Evolutionary conservation across 73 alveolate genomes (phyloP), one percentile per base, ranked within the genome.

Genomic region (Halteria grandinella): DNA sequence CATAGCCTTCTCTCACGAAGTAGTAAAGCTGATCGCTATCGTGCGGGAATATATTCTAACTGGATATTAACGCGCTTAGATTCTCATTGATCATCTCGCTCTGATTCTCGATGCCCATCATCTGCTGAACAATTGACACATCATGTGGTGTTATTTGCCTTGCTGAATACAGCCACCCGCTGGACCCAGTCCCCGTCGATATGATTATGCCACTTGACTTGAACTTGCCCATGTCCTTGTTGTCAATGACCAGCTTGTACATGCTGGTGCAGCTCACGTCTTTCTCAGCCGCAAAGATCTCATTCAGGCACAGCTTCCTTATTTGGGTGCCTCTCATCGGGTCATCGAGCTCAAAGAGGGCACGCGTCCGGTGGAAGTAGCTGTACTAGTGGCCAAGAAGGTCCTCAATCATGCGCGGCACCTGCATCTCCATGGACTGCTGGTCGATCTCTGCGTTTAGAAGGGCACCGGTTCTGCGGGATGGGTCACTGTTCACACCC

Each of bases 141-240:
- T 66, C 66, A 15, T 25, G 36, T 8, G 17, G 3, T 24, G 80
- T 44, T 10, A 66, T 28, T 66, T 44, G 15, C 7, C 66, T 32
- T 1, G 91, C 79, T 23, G 91, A 80, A 20, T 33, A 18, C 17
- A 80, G 80, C 85, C 82, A 53, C 0, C 91, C 91, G 7, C 75
- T 28, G 12, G 91, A 80, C 2, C 91, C 91, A 49, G 91, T 69
- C 1, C 91, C 91, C 0, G 91, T 80, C 7, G 81, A 58, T 5
- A 80, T 69, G 1, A 80, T 69, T 31, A 80, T 14, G 0, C 91
- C 91, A 53, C 80, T 52, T 8, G 73, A 32, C 45, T 80, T 80
- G 15, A 54, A 37, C 17, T 39, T 70, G 0, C 85, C 85, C 69
- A 77, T 66, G 50, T 47, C 75, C 20, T 55, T 59, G 18, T 32